Evolutionary conservation across 2,329 filamentous ascomycete genomes (phyloP).

Genomic region (Hypomyces rosellus): DNA sequence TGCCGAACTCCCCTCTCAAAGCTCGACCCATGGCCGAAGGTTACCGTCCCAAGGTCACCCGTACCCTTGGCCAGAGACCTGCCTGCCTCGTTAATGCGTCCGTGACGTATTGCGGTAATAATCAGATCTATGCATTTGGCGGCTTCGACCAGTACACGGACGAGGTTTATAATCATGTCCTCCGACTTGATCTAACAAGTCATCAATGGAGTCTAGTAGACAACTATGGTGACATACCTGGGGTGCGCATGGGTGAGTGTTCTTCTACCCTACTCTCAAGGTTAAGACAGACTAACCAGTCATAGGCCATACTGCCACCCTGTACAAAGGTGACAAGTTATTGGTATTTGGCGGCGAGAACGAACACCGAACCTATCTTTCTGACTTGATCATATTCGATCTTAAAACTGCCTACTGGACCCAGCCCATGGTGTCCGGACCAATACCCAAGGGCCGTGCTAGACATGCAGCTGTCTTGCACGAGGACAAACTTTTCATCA

Average conservation of each 20-base stretch:
- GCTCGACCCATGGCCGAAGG: conserved; percentile 59
- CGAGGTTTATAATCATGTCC: conserved; percentile 97
- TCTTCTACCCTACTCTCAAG: not conserved
- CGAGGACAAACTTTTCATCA: conserved; percentile 93
- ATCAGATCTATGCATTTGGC: conserved; percentile 96
- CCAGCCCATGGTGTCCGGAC: conserved; percentile 78
- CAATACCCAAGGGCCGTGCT: conserved; percentile 81
- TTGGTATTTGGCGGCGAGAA: conserved; percentile 97
- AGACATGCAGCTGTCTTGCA: conserved; percentile 90
- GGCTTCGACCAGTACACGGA: conserved; percentile 99
- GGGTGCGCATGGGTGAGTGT: conserved; percentile 94
- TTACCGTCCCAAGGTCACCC: conserved; percentile 78
- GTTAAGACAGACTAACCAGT: conserved; percentile 2
- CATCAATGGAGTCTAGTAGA: conserved; percentile 94
- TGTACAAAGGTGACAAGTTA: conserved; percentile 92
- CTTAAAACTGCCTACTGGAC: conserved; percentile 93
- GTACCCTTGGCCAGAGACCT: conserved; percentile 72
- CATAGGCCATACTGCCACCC: conserved; percentile 85
- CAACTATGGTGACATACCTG: conserved; percentile 97
- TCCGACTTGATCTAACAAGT: conserved; percentile 78
- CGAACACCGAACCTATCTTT: conserved; percentile 91
- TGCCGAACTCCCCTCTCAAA: conserved; percentile 78
- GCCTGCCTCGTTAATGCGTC: conserved; percentile 97
- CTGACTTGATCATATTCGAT: conserved; percentile 93
- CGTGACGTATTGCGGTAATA: conserved; percentile 96